phyloP scores from a whole-genome alignment of 805 yeast species.

The Blastobotrys mokoenaii region DNA sequence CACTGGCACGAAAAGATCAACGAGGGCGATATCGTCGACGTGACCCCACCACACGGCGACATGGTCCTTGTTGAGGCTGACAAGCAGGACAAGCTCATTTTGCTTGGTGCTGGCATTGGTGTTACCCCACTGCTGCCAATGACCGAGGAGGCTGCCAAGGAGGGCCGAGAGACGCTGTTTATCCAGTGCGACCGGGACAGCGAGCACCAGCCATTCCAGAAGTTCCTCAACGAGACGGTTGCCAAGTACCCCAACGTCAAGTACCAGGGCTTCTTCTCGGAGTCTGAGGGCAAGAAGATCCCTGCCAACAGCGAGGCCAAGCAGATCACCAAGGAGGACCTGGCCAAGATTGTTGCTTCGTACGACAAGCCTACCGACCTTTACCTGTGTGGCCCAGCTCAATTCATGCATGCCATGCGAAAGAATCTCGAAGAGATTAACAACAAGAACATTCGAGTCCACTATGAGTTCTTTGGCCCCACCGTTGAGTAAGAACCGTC shows the following conservation, averaged over 20 bases:
- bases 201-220: constrained; percentile 13
- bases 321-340: constrained; percentile 1
- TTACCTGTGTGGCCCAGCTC: constrained; percentile 7
- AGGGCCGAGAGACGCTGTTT: constrained; percentile 28
- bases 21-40: constrained; percentile 40
- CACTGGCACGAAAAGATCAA: constrained; percentile 40
- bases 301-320: neutral
- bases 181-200: constrained; percentile 29
- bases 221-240: constrained; percentile 8
- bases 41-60: constrained; percentile 56
- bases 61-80: constrained; percentile 26
- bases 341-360: constrained; percentile 1
- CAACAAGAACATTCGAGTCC: constrained; percentile 1
- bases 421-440: neutral
- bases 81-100: constrained; percentile 29
- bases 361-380: constrained; percentile 4
- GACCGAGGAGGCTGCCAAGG: constrained; percentile 20
- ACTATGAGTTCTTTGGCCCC: constrained; percentile 10
- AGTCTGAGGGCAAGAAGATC: neutral
- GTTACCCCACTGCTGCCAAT: constrained; percentile 56
- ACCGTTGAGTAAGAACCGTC: constrained; percentile 10
- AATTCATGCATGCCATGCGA: constrained; percentile 7
- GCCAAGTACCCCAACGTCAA: neutral
- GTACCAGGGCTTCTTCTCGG: constrained; percentile 5
- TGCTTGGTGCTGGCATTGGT: constrained; percentile 59